These are phyloP conservation scores for Mucuna pruriens DNA, from an alignment of 306 rosid species.

Conservation along the genomic window DNA sequence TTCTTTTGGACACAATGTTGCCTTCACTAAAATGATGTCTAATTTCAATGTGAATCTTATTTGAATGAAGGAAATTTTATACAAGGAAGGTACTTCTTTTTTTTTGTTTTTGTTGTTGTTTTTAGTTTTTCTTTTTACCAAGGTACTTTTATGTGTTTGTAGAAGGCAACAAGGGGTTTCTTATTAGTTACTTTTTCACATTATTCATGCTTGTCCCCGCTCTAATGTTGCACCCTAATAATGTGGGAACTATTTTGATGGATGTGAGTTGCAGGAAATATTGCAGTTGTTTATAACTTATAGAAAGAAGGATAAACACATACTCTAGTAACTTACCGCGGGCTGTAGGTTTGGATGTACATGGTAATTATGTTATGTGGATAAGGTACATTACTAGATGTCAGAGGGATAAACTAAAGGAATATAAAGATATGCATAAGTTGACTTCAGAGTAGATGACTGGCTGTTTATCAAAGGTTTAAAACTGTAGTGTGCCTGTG, in stretches of 20 bases:
- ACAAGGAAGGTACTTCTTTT: background rate
- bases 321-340: background rate
- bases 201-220: background rate
- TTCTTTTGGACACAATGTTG: background rate
- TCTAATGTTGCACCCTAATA: background rate
- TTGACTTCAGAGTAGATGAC: background rate
- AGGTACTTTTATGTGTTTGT: background rate
- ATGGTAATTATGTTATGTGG: background rate
- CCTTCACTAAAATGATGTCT: background rate
- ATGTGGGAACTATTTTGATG: background rate
- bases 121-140: background rate
- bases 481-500: background rate
- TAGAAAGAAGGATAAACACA: background rate
- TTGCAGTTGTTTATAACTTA: background rate
- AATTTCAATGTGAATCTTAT: background rate
- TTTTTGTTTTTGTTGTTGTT: background rate
- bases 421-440: background rate
- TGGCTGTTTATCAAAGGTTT: background rate
- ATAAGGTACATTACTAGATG: background rate
- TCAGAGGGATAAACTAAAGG: background rate
- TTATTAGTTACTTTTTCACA: background rate
- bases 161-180: background rate
- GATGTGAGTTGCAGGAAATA: conserved; percentile 2
- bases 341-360: background rate
- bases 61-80: background rate